phyloP scores from a whole-genome alignment of 257 asterid species.

The Ocimum tenuiflorum region DNA sequence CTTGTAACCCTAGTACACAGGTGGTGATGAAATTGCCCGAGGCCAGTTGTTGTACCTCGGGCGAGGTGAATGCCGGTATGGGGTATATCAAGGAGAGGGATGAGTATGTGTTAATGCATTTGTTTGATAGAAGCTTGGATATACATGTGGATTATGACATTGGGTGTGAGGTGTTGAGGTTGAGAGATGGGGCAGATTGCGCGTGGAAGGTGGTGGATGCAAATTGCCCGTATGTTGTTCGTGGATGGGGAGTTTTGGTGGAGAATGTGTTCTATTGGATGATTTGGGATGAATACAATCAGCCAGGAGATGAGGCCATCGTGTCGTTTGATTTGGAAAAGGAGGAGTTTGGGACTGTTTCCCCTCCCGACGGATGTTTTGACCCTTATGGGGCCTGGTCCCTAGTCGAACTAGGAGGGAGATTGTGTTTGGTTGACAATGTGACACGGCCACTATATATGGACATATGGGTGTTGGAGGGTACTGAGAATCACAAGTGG shows the following conservation, averaged over 20 bases:
- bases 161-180: constrained; percentile 48
- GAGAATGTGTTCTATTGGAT: constrained; percentile 48
- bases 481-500: constrained; percentile 35
- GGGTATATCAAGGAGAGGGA: constrained; percentile 41
- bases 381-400: constrained; percentile 42
- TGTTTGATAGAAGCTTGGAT: constrained; percentile 47
- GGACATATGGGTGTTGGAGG: constrained; percentile 54
- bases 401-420: constrained; percentile 46
- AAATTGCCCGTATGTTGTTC: constrained; percentile 39
- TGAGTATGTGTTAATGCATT: constrained; percentile 54
- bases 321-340: constrained; percentile 41
- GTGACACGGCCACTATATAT: constrained; percentile 23
- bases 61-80: constrained; percentile 49
- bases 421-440: constrained; percentile 41
- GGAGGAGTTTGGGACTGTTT: constrained; percentile 39
- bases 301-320: constrained; percentile 37
- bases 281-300: constrained; percentile 49
- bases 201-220: constrained; percentile 42
- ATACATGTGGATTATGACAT: constrained; percentile 41
- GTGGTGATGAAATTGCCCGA: constrained; percentile 40
- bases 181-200: constrained; percentile 30
- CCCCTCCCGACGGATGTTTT: constrained; percentile 47
- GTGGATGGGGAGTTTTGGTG: constrained; percentile 56
- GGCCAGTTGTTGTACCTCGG: constrained; percentile 44
- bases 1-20: constrained; percentile 48